These are phyloP conservation scores for Saccharum officinarum DNA, from an alignment of 176 grass and related monocot genomes.

Conservation along the genomic window DNA sequence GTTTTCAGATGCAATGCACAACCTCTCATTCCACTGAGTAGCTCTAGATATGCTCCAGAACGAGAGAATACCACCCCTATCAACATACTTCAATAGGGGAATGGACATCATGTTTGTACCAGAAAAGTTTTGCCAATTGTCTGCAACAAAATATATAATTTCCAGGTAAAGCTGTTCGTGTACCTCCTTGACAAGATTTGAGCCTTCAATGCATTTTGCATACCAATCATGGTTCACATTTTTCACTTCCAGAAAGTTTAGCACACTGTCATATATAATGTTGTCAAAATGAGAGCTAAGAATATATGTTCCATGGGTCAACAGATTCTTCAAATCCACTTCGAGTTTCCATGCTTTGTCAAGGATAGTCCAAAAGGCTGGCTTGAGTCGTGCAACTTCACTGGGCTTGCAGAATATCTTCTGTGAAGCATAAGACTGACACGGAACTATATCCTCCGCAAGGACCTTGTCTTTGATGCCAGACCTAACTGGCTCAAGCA, in stretches of 20 bases:
- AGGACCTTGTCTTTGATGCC: conserved; percentile 60
- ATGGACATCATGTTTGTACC: conserved; percentile 44
- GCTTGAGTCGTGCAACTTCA: conserved; percentile 41
- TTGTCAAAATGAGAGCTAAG: conserved; percentile 62
- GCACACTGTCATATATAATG: conserved; percentile 26
- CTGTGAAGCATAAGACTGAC: conserved; percentile 45
- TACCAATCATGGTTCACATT: conserved; percentile 57
- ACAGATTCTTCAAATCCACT: conserved; percentile 48
- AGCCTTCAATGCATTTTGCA: conserved; percentile 62
- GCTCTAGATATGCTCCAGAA: conserved; percentile 47
- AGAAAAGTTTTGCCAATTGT: conserved; percentile 38
- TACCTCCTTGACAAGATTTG: conserved; percentile 45
- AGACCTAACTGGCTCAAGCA: conserved; percentile 45
- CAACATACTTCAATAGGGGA: conserved; percentile 57
- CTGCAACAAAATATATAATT: conserved; percentile 50
- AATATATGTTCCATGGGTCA: conserved; percentile 58
- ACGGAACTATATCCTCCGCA: conserved; percentile 61
- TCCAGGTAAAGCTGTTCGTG: conserved; percentile 55
- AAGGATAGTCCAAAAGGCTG: conserved; percentile 63
- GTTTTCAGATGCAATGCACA: conserved; percentile 50
- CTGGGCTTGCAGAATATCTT: conserved; percentile 70
- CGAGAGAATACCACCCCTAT: conserved; percentile 26
- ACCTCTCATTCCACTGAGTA: not conserved
- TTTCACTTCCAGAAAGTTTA: conserved; percentile 53
- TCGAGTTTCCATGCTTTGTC: conserved; percentile 29